Evolutionary conservation across 371 early-diverging fungal genomes (phyloP), one percentile per base, ranked within the genome.

Genomic region (Mortierella sp.): DNA sequence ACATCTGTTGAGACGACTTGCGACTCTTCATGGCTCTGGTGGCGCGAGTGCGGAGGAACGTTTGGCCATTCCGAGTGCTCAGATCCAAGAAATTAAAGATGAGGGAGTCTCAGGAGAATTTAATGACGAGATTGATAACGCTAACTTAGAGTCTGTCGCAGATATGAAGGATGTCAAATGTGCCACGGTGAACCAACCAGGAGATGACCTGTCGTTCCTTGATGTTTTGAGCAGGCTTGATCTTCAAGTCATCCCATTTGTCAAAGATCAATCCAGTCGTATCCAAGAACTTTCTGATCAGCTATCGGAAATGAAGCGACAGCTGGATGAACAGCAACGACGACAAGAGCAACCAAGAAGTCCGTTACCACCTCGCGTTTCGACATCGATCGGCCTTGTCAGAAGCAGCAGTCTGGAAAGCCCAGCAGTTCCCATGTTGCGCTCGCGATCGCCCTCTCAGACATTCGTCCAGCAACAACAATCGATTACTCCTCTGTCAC

Each of bases 251-350:
- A 74, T 80, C 24, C 81, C 81, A 0, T 71, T 69, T 0, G 75
- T 80, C 69, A 67, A 71, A 15, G 75, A 65, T 28, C 81, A 80
- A 50, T 74, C 75, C 0, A 69, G 65, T 6, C 67, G 67, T 19
- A 61, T 80, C 3, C 57, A 57, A 11, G 81, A 80, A 19, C 75
- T 80, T 0, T 70, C 75, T 10, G 72, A 74, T 22, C 81, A 80
- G 16, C 61, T 80, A 21, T 64, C 75, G 4, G 72, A 72, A 38
- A 65, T 80, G 75, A 74, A 69, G 47, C 53, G 67, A 45, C 81
- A 74, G 58, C 22, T 80, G 16, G 66, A 75, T 32, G 75, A 75
- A 22, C 81, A 80, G 16, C 75, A 75, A n/a, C 68, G 52, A 28
- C 79, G 70, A n/a, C 68, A 59, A 38, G 69, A 69, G 19, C 67